phyloP scores from a whole-genome alignment of 805 yeast species.

The Ogataea zsoltii region DNA sequence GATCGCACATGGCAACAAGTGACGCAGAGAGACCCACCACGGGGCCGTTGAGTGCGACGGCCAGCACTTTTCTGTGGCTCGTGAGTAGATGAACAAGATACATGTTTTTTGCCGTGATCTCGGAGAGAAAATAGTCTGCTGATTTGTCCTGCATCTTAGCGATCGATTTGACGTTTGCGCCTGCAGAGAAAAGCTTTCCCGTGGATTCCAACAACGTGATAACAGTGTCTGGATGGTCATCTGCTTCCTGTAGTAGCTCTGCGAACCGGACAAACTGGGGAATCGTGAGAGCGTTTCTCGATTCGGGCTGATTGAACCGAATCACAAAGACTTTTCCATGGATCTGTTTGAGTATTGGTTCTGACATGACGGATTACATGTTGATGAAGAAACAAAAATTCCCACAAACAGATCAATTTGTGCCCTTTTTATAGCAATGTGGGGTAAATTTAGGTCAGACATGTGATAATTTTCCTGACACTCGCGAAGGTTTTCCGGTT shows the following conservation, averaged over 20 bases:
- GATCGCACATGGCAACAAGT: constrained; percentile 71
- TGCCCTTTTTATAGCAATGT: constrained; percentile 1
- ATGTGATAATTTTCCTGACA: constrained; percentile 8
- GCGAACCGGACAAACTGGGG: constrained; percentile 65
- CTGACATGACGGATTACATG: neutral
- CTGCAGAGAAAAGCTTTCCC: constrained; percentile 80
- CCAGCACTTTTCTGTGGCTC: constrained; percentile 69
- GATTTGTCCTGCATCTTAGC: constrained; percentile 29
- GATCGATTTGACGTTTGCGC: constrained; percentile 65
- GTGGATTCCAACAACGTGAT: constrained; percentile 68
- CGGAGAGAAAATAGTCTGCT: constrained; percentile 29
- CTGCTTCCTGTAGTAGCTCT: constrained; percentile 59
- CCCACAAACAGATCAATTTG: neutral
- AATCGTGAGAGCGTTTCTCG: constrained; percentile 66
- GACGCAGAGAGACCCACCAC: constrained; percentile 80
- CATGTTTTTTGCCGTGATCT: constrained; percentile 60
- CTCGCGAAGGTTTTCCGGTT: neutral
- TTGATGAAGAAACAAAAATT: neutral
- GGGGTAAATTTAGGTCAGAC: neutral
- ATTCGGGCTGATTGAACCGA: constrained; percentile 60
- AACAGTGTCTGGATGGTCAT: constrained; percentile 57
- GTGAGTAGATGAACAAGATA: constrained; percentile 66
- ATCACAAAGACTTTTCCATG: constrained; percentile 44
- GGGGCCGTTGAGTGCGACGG: constrained; percentile 82
- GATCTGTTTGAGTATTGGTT: constrained; percentile 15